Evolutionary conservation across 768 basidiomycete species (phyloP), one percentile per base, ranked within the genome.

Genomic region (Boletales sp.): DNA sequence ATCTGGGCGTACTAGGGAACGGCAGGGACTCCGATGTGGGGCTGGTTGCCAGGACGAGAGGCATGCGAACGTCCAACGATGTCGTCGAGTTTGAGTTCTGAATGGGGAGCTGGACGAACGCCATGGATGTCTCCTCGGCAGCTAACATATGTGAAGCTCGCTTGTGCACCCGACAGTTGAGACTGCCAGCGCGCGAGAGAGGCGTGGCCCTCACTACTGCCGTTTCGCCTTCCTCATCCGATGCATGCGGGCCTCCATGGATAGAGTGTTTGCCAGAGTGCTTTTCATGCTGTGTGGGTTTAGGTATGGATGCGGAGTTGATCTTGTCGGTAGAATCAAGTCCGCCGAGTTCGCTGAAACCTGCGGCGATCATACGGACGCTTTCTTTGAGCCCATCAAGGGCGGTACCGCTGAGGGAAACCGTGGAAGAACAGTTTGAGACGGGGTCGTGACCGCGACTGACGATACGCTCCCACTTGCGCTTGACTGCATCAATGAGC

Each of bases 381-480:
- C 85, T 79, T 56, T 82, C 86, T 56, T 78, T 80, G 56, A 88
- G 74, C 7, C 82, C 82, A 55, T 82, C 83, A 0, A 86, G 59
- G 13, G 71, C 67, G 13, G 34, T 50, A 8, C 55, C 51, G 8
- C 60, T 51, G 8, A 63, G 49, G 14, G 57, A 52, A 0, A 52
- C 48, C 10, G 39, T 27, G 24, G 37, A 47, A 10, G 43, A 12
- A 8, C 35, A 7, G 34, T 43, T 53, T 17, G 37, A 17, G 29
- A 42, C 37, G 15, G 57, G 45, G 14, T 64, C 58, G 1, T 61
- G 18, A 21, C 84, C 83, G 15, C 81, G 77, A 57, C 77, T 79
- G 39, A 91, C 81, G 50, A 92, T 88, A 30, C 81, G 79, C 64
- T 86, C 88, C 90, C 90, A 93, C 67, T 84, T 88, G 50, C 79